Evolutionary conservation across 805 yeast species (phyloP), one percentile per base, ranked within the genome.

Genomic region (Saitoella complicata): DNA sequence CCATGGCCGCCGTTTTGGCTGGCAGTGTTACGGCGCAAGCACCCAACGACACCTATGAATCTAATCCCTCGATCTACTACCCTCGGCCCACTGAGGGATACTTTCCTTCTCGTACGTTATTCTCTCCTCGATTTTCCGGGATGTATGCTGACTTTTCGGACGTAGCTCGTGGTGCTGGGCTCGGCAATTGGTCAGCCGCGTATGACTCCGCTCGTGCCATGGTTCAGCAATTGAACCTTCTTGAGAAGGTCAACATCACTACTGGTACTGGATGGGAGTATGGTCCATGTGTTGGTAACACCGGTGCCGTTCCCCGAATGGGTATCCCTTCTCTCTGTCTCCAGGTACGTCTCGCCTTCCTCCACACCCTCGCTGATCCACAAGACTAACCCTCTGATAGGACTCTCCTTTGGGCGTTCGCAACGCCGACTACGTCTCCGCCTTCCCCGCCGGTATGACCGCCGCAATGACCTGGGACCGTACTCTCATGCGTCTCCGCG

Each of bases 231-330:
- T 70, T 76, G 73, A 65, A 78, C 4, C 66, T 71, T 36, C 59
- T 67, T 11, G 82, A 76, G 54, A 76, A 75, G 51, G 78, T 73
- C 33, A 76, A 76, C 54, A 58, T 76, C 42, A 76, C 80, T 5
- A 71, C 79, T 3, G 81, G 80, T 11, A 73, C 75, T 9, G 78
- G 78, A 12, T 74, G 77, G 73, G 75, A 75, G 1, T 65, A 73
- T 31, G 79, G 78, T 5, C 76, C 76, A 1, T 72, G 79, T 55
- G 65, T 73, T 33, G 80, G 80, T 1, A 76, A 75, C 53, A 73
- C 79, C 0, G 80, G 80, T 0, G 62, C 71, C 5, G 69, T 75
- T 39, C 76, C 75, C 21, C 58, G 79, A 32, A 59, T 75, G 31
- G 72, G 71, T 6, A 70, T 74, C 43, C 73, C 75, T 3, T 65